These are phyloP conservation scores for Botrytis deweyae DNA, from an alignment of 2,329 filamentous ascomycete genomes.

Conservation along the genomic window DNA sequence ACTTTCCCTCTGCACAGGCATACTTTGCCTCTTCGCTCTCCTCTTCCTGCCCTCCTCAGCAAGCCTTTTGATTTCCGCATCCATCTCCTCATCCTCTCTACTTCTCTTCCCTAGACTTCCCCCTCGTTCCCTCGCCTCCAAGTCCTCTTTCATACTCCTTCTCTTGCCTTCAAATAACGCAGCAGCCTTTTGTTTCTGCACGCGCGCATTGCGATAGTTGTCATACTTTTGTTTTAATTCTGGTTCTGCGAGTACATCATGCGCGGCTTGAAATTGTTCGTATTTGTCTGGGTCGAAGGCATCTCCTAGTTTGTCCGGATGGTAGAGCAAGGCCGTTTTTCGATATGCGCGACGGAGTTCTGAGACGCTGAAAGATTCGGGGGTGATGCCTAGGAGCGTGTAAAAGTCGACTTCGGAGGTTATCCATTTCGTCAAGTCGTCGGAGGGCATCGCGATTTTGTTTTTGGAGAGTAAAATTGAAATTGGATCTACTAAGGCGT, in stretches of 20 bases:
- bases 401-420: conserved; percentile 41
- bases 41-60: conserved; percentile 53
- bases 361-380: conserved; percentile 33
- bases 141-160: conserved; percentile 78
- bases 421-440: conserved; percentile 38
- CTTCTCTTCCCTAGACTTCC: conserved; percentile 55
- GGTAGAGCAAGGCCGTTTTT: conserved; percentile 82
- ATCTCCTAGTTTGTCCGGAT: conserved; percentile 85
- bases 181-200: conserved; percentile 68
- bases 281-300: conserved; percentile 77
- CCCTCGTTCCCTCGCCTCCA: conserved; percentile 72
- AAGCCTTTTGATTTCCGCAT: conserved; percentile 52
- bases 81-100: conserved; percentile 50
- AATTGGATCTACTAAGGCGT: neutral
- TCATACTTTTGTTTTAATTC: conserved; percentile 76
- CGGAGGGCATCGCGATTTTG: conserved; percentile 35
- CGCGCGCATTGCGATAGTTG: conserved; percentile 66
- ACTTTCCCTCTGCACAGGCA: conserved; percentile 20
- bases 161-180: conserved; percentile 72
- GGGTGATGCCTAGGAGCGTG: conserved; percentile 35
- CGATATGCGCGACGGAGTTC: conserved; percentile 63
- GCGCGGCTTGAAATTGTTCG: conserved; percentile 81
- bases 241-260: conserved; percentile 74
- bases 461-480: neutral
- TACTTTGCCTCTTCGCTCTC: conserved; percentile 49